These are phyloP conservation scores for Aspergillus sp. DNA, from an alignment of 2,329 filamentous ascomycete species.

Conservation along the genomic window DNA sequence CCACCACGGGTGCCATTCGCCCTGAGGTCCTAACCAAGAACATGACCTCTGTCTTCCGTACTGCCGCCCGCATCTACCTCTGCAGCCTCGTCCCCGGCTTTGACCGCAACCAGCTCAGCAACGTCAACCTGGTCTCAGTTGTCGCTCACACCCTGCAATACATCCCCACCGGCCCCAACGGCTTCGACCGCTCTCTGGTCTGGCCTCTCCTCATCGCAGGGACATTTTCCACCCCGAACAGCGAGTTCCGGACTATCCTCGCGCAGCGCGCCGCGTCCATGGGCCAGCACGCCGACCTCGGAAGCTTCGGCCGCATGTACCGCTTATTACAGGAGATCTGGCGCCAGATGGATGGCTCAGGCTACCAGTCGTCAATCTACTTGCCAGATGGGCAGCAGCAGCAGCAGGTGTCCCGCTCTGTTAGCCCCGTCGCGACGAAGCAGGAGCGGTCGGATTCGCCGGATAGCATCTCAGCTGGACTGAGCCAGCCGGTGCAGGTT, in stretches of 20 bases:
- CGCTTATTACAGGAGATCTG: slow-evolving; percentile 76
- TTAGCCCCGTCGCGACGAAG: slow-evolving; percentile 10
- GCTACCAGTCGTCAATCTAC: slow-evolving; percentile 3
- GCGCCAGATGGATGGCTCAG: slow-evolving; percentile 57
- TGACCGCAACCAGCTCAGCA: slow-evolving; percentile 64
- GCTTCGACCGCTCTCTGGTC: slow-evolving; percentile 82
- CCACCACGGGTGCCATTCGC: slow-evolving; percentile 61
- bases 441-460: slow-evolving; percentile 7
- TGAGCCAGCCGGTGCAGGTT: slow-evolving; percentile 45
- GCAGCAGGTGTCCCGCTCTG: neutral
- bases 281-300: slow-evolving; percentile 67
- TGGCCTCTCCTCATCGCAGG: slow-evolving; percentile 91
- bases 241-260: slow-evolving; percentile 69
- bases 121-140: slow-evolving; percentile 67
- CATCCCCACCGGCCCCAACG: slow-evolving; percentile 71
- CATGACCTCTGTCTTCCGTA: slow-evolving; percentile 82
- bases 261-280: slow-evolving; percentile 65
- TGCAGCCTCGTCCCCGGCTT: slow-evolving; percentile 90
- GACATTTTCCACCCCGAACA: slow-evolving; percentile 63
- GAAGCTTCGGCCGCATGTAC: slow-evolving; percentile 76
- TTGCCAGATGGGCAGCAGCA: neutral
- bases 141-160: slow-evolving; percentile 67
- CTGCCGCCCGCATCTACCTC: slow-evolving; percentile 92
- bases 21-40: slow-evolving; percentile 79
- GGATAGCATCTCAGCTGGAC: slow-evolving; percentile 7